Base-by-base conservation (phyloP, 108 stramenopile species). In the Discostella stelligeroides region DNA sequence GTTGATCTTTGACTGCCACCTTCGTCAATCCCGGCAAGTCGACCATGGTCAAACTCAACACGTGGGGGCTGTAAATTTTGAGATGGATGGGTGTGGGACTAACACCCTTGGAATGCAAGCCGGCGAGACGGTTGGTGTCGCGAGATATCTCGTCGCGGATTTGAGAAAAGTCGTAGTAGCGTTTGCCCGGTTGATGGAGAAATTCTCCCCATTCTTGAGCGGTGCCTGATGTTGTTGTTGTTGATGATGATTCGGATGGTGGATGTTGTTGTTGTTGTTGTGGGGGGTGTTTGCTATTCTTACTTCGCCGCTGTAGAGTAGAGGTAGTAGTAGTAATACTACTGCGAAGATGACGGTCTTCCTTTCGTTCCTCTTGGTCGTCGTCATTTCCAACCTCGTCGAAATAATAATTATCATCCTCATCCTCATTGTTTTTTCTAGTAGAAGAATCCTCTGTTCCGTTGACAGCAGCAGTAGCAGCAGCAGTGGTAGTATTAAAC, bases 1-100 rank as follows among this genome's bases (percentile, higher is more conserved):
- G 98, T 76, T 99, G 99, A 76, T 97, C 99, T 17, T 97, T 95
- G 1, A 97, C 90, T 29, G 98, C 92, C 28, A 99, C 97, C 82
- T 97, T 88, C 54, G 92, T 89, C 50, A 94, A 80, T 40, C 99
- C 99, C 4, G 99, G 99, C 25, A 99, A 71, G 76, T 99, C 99
- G 29, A 99, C 98, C 68, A 99, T 75, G n/a, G 99, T 99, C 24
- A 99, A 80, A 62, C 95, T 91, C 17, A 98, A 83, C 39, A 99
- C 99, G 42, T 84, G 51, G 9, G 99, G 98, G 41, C 90, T 90
- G 81, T 79, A 97, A 17, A 99, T 93, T 59, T 95, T 94, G 66
- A 99, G 83, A 80, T 92, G 84, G 69, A 99, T 99, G 21, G 98
- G 93, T 43, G 92, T 81, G 40, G 84, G 73, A 63, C 76, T 82